These are phyloP conservation scores for Eucalyptus sp. DNA, from an alignment of 345 rosid genomes.

Conservation along the genomic window DNA sequence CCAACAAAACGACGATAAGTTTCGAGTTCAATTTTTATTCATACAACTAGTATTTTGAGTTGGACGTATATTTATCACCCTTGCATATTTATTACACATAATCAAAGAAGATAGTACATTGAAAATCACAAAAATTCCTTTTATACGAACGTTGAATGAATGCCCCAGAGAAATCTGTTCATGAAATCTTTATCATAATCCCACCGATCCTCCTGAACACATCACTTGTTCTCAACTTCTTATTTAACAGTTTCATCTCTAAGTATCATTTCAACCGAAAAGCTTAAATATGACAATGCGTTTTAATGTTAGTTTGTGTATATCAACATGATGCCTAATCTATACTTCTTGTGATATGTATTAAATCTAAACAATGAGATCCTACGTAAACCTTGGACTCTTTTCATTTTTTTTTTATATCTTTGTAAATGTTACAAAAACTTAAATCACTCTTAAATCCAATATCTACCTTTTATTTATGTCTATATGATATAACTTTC, in stretches of 20 bases:
- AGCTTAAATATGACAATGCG: neutral
- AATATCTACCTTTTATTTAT: neutral
- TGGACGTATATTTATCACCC: neutral
- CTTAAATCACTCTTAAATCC: neutral
- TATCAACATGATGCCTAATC: neutral
- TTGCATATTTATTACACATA: neutral
- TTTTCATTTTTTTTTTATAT: neutral
- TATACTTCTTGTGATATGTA: neutral
- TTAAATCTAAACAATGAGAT: neutral
- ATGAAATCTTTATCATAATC: neutral
- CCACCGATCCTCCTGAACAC: rapidly evolving
- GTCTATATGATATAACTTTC: neutral
- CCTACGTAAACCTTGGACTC: neutral
- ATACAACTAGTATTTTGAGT: neutral
- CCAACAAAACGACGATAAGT: neutral
- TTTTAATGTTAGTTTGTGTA: too few species aligned
- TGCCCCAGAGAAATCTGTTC: too few species aligned
- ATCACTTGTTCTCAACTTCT: neutral
- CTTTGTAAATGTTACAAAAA: neutral
- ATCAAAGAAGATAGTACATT: neutral
- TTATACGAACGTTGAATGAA: rapidly evolving
- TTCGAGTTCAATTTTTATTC: neutral
- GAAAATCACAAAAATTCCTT: neutral
- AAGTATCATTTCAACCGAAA: neutral
- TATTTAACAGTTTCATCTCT: neutral